Evolutionary conservation across 2,329 filamentous ascomycete genomes (phyloP).

Genomic region (Penicillium sp.): DNA sequence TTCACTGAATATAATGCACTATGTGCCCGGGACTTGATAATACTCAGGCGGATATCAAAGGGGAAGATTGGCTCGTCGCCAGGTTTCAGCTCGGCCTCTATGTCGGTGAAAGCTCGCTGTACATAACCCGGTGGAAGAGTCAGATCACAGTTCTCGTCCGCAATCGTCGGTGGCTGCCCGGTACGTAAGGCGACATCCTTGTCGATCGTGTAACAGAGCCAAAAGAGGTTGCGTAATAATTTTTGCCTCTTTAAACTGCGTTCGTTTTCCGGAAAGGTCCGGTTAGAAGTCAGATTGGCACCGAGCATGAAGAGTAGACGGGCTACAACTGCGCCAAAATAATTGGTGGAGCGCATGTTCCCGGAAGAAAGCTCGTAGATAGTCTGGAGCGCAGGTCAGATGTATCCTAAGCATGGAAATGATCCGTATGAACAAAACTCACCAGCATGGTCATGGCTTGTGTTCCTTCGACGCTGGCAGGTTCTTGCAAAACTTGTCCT

Average conservation of each 20-base stretch:
- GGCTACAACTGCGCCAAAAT: constrained; percentile 44
- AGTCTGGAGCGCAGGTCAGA: constrained; percentile 20
- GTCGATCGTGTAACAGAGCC: constrained; percentile 29
- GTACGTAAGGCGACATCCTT: constrained; percentile 41
- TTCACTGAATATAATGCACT: constrained; percentile 48
- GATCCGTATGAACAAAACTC: no score
- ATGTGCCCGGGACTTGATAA: constrained; percentile 50
- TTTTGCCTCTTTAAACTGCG: constrained; percentile 18
- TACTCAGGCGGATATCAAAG: constrained; percentile 46
- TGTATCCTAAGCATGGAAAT: no score
- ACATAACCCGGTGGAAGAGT: constrained; percentile 44
- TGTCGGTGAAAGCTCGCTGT: constrained; percentile 25
- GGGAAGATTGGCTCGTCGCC: constrained; percentile 36
- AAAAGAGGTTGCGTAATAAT: constrained; percentile 46
- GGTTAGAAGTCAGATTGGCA: constrained; percentile 35
- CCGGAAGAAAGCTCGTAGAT: constrained; percentile 45
- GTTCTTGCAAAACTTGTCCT: constrained; percentile 41
- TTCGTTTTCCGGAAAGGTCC: constrained; percentile 6
- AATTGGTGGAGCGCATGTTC: constrained; percentile 43
- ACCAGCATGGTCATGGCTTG: constrained; percentile 49
- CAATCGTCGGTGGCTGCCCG: constrained; percentile 48
- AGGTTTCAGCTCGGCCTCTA: constrained; percentile 18
- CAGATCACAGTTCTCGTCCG: constrained; percentile 51
- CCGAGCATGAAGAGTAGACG: constrained; percentile 49
- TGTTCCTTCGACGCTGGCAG: constrained; percentile 40